Evolutionary conservation across 1,139 yeast genomes (phyloP).

Genomic region (Candida anutae): DNA sequence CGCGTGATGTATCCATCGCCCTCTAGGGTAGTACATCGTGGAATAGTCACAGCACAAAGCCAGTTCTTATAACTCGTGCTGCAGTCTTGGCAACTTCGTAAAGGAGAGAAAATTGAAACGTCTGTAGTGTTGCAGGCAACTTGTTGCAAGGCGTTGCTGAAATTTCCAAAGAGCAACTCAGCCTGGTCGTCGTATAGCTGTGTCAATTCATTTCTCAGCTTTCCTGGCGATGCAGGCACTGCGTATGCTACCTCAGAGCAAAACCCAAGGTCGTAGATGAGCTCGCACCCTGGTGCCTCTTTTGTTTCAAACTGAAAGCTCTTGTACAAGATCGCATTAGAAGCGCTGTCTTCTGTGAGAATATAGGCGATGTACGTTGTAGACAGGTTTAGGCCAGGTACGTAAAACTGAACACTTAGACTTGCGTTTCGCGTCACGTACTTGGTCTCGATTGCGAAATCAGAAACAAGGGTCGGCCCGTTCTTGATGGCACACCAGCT

Average conservation of each 20-base stretch:
- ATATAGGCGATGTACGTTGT: conserved; percentile 62
- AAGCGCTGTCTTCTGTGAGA: conserved; percentile 40
- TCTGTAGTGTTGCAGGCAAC: conserved; percentile 66
- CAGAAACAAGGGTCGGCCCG: conserved; percentile 31
- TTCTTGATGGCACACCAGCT: conserved; percentile 71
- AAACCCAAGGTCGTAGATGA: conserved; percentile 67
- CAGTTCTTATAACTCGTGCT: conserved; percentile 67
- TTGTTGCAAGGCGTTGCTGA: conserved; percentile 69
- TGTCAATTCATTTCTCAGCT: conserved; percentile 15
- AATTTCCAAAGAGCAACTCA: conserved; percentile 46
- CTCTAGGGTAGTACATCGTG: conserved; percentile 57
- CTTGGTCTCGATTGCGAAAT: conserved; percentile 22
- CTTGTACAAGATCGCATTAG: conserved; percentile 57
- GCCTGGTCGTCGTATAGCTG: conserved; percentile 61
- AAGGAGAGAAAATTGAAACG: conserved; percentile 69
- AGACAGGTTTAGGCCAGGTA: conserved; percentile 53
- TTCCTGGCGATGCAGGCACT: conserved; percentile 56
- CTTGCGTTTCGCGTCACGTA: conserved; percentile 44
- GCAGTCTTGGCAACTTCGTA: conserved; percentile 69
- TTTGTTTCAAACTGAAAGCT: conserved; percentile 58
- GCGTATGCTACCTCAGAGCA: conserved; percentile 82
- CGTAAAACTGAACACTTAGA: conserved; percentile 52
- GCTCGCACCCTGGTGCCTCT: conserved; percentile 51
- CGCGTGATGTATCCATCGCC: conserved; percentile 43
- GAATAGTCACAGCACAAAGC: conserved; percentile 89